A percentile compares a stretch with the other conserved stretches of the same genome.
These are phyloP conservation scores for Thalassiosira profunda DNA, from an alignment of 108 stramenopile genomes.

Conservation along the genomic window DNA sequence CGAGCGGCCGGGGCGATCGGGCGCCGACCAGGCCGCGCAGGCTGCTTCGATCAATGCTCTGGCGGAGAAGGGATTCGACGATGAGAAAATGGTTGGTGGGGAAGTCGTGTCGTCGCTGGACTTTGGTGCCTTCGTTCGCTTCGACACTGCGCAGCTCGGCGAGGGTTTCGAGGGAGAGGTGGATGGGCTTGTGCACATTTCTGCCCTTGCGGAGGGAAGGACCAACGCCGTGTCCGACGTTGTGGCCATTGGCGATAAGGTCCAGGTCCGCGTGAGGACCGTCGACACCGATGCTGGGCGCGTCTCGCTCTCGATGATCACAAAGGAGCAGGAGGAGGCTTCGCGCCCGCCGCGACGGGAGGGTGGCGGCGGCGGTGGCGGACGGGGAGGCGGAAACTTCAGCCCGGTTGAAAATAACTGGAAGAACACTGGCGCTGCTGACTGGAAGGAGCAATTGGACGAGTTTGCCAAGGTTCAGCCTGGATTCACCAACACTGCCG, in stretches of 20 bases:
- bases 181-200: constrained; percentile 92
- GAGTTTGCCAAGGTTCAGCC: constrained; percentile 60
- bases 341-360: constrained; percentile 37
- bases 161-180: constrained; percentile 77
- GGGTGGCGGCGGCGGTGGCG: constrained; percentile 26
- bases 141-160: constrained; percentile 76
- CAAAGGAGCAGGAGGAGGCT: constrained; percentile 80
- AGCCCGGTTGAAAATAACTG: constrained; percentile 28
- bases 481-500: constrained; percentile 65
- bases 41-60: constrained; percentile 60
- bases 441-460: constrained; percentile 80
- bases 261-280: constrained; percentile 80
- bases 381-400: neutral
- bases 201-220: constrained; percentile 72
- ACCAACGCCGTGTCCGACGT: constrained; percentile 60
- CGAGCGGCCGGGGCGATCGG: constrained; percentile 58
- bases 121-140: constrained; percentile 94
- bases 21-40: constrained; percentile 68
- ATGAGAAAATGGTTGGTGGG: constrained; percentile 82
- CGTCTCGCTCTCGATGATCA: constrained; percentile 85
- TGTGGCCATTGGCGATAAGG: constrained; percentile 75
- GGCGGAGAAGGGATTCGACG: constrained; percentile 83
- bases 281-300: constrained; percentile 66
- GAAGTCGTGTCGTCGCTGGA: constrained; percentile 89
- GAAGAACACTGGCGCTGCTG: constrained; percentile 66